phyloP scores from a whole-genome alignment of 495 filamentous ascomycete genomes.

The Opeltia flavorubescens region DNA sequence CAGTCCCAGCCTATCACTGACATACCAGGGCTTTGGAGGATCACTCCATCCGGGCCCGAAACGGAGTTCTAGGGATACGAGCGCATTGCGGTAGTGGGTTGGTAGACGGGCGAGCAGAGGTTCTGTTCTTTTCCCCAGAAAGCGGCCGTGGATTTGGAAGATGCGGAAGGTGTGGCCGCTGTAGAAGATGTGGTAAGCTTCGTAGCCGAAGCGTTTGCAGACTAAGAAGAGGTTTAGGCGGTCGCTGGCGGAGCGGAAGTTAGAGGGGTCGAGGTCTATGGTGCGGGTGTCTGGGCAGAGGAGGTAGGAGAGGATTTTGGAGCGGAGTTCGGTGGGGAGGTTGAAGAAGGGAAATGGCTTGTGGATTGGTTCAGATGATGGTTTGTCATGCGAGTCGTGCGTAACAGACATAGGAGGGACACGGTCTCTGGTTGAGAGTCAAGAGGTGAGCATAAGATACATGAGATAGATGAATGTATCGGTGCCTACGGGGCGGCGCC shows the following conservation, averaged over 20 bases:
- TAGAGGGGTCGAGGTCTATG: conserved; percentile 57
- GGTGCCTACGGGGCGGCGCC: conserved; percentile 21
- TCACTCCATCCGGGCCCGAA: conserved; percentile 69
- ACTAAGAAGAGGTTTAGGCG: conserved; percentile 48
- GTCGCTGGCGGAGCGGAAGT: conserved; percentile 40
- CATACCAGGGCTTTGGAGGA: conserved; percentile 60
- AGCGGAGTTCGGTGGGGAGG: conserved; percentile 62
- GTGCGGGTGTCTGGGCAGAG: conserved; percentile 34
- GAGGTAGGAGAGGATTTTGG: conserved; percentile 51
- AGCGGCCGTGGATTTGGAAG: conserved; percentile 59
- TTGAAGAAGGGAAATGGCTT: conserved; percentile 59
- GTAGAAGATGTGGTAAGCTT: conserved; percentile 65
- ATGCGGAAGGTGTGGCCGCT: conserved; percentile 61
- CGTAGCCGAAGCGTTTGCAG: conserved; percentile 50
- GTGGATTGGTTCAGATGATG: background rate
- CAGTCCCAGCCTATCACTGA: conserved; percentile 51
- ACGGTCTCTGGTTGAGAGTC: background rate
- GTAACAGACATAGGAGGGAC: background rate
- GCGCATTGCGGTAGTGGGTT: conserved; percentile 44
- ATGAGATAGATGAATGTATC: conserved; percentile 5
- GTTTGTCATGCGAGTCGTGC: background rate
- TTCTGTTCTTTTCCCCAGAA: conserved; percentile 45
- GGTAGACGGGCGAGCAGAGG: conserved; percentile 52
- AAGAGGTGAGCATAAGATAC: background rate
- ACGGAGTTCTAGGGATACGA: conserved; percentile 61